Evolutionary conservation across 2,329 filamentous ascomycete genomes (phyloP).

Genomic region (Fusarium sp.): DNA sequence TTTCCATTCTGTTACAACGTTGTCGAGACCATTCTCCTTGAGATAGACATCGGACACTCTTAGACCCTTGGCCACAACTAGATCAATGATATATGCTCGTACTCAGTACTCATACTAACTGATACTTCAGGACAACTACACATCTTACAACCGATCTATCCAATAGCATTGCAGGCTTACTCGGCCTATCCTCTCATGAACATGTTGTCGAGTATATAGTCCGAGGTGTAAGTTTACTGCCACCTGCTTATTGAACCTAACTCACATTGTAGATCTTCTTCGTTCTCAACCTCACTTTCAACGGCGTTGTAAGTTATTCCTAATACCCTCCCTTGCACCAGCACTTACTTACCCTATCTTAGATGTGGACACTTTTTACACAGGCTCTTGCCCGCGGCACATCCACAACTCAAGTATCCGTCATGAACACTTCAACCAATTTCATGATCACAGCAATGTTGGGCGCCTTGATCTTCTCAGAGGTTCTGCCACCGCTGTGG

Average conservation of each 20-base stretch:
- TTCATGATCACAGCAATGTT: slow-evolving; percentile 83
- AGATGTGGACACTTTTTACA: slow-evolving; percentile 89
- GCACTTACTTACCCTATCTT: slow-evolving; percentile 7
- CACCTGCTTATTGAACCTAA: neutral
- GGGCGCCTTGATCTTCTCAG: slow-evolving; percentile 77
- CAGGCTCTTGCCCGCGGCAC: slow-evolving; percentile 78
- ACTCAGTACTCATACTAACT: slow-evolving; percentile 8
- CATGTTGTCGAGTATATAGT: slow-evolving; percentile 62
- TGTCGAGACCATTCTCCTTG: neutral
- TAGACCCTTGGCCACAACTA: neutral
- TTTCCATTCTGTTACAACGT: neutral
- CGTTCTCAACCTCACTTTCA: slow-evolving; percentile 78
- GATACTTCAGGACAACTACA: slow-evolving; percentile 65
- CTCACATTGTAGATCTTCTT: slow-evolving; percentile 73
- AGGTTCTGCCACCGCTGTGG: slow-evolving; percentile 79
- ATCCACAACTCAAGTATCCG: slow-evolving; percentile 82
- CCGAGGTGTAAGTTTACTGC: slow-evolving; percentile 59
- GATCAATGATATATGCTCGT: neutral
- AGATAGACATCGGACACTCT: neutral
- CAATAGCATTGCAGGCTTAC: slow-evolving; percentile 56
- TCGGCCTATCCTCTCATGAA: slow-evolving; percentile 59
- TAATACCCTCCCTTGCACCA: neutral
- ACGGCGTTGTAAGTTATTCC: slow-evolving; percentile 69
- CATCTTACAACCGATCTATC: slow-evolving; percentile 65
- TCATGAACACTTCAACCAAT: slow-evolving; percentile 86